Percentiles rank a stretch among this genome's conserved stretches.
phyloP scores from a whole-genome alignment of 345 rosid genomes.

The Eucalyptus sp. region DNA sequence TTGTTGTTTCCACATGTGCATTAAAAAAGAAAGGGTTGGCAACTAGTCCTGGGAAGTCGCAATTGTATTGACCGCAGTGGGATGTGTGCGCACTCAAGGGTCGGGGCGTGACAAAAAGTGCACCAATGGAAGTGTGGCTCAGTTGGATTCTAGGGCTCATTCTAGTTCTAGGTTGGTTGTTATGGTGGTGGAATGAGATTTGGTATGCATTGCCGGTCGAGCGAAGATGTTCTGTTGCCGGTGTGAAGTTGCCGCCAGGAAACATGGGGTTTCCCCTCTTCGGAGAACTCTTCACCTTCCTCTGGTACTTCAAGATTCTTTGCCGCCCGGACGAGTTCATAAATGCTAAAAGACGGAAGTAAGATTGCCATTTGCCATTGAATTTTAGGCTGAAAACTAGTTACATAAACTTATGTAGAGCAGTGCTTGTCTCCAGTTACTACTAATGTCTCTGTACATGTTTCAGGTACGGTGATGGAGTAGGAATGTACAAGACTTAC shows the following conservation, averaged over 20 bases:
- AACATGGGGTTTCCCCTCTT: constrained; percentile 29
- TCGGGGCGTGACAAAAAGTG: too few species aligned
- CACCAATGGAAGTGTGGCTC: background rate
- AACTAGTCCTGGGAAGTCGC: too few species aligned
- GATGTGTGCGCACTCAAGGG: too few species aligned
- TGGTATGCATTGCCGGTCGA: constrained; percentile 5
- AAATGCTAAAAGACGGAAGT: constrained; percentile 20
- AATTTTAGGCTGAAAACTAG: background rate
- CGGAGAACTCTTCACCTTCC: constrained; percentile 26
- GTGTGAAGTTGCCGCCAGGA: constrained; percentile 20
- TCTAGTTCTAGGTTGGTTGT: constrained; percentile 3
- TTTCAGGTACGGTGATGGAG: constrained; percentile 29
- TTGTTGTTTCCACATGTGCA: too few species aligned
- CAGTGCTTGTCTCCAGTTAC: background rate
- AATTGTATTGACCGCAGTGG: too few species aligned
- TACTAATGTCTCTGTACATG: background rate
- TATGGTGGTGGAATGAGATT: constrained; percentile 44
- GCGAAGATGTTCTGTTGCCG: background rate
- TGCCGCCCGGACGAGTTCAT: constrained; percentile 28
- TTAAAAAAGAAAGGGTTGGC: too few species aligned
- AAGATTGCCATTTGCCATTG: background rate
- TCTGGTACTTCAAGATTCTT: constrained; percentile 20
- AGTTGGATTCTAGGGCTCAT: background rate
- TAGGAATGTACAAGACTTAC: constrained; percentile 14
- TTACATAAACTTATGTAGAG: background rate